Percentiles rank a stretch among this genome's conserved stretches.
These are phyloP conservation scores for Odontarrhena argentea DNA, from an alignment of 345 rosid species.

Conservation along the genomic window DNA sequence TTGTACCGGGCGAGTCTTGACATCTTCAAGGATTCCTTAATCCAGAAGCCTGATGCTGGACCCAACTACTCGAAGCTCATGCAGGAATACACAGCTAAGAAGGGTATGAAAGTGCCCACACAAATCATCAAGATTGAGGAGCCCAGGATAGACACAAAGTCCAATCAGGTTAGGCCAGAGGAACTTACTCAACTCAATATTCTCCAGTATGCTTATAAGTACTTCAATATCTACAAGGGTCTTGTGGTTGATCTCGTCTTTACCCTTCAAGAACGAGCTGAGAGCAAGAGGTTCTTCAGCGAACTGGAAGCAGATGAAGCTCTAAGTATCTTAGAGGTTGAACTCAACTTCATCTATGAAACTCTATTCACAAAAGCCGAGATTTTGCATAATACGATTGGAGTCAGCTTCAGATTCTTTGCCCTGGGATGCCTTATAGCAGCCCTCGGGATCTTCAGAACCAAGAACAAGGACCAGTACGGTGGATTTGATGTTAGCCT, in stretches of 20 bases:
- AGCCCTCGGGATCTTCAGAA: no score
- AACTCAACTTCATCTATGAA: slow-evolving; percentile 60
- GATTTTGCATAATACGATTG: slow-evolving; percentile 40
- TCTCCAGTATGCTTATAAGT: slow-evolving; percentile 39
- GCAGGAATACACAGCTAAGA: slow-evolving; percentile 61
- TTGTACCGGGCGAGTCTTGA: slow-evolving; percentile 54
- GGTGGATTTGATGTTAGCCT: slow-evolving; percentile 44
- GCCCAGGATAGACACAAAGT: slow-evolving; percentile 45
- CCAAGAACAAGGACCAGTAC: no score
- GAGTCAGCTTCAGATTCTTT: slow-evolving; percentile 35
- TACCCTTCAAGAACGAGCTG: slow-evolving; percentile 44
- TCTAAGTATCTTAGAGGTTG: slow-evolving; percentile 50
- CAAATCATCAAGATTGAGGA: slow-evolving; percentile 46
- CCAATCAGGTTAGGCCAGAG: slow-evolving; percentile 20
- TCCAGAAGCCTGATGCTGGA: slow-evolving; percentile 58
- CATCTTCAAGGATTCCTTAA: slow-evolving; percentile 49
- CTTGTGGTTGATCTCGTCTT: slow-evolving; percentile 51
- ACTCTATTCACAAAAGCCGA: slow-evolving; percentile 50
- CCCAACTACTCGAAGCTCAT: slow-evolving; percentile 65
- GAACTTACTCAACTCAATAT: slow-evolving; percentile 13
- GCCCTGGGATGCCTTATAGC: slow-evolving; percentile 36
- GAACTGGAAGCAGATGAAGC: slow-evolving; percentile 34
- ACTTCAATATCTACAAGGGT: slow-evolving; percentile 46
- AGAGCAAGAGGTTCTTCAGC: slow-evolving; percentile 47
- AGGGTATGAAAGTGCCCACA: slow-evolving; percentile 47